A percentile compares a stretch with the other conserved stretches of the same genome.
These are phyloP conservation scores for Davidsoniella neocaledoniae DNA, from an alignment of 2,329 filamentous ascomycete genomes.

Conservation along the genomic window DNA sequence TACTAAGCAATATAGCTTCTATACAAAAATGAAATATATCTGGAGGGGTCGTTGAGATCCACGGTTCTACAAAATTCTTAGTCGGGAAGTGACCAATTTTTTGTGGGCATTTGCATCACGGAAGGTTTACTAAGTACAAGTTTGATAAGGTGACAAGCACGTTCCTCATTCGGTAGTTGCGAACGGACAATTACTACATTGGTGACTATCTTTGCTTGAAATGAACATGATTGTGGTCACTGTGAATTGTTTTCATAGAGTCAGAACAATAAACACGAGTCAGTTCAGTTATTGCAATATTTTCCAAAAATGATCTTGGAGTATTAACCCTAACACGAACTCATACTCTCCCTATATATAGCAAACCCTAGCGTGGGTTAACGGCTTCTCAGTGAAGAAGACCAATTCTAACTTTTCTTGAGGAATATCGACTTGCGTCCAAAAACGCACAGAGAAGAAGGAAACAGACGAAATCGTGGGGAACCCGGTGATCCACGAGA, in stretches of 20 bases:
- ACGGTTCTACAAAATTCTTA: not conserved
- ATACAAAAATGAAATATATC: not conserved
- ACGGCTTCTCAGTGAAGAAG: too few species aligned
- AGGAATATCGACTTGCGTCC: too few species aligned
- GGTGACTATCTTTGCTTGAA: too few species aligned
- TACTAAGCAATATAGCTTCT: not conserved
- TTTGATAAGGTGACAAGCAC: not conserved
- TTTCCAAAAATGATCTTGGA: not conserved
- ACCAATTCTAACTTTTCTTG: too few species aligned
- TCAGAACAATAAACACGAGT: not conserved
- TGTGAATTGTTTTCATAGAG: not conserved
- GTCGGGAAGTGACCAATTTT: not conserved
- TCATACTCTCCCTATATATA: not conserved
- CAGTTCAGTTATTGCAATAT: not conserved
- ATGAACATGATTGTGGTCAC: not conserved
- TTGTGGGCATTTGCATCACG: slow-evolving; percentile 2
- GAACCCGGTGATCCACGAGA: too few species aligned
- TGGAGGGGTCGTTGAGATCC: too few species aligned
- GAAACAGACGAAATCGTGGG: too few species aligned
- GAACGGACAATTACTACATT: not conserved
- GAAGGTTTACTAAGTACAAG: not conserved
- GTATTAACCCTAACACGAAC: not conserved
- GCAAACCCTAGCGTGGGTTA: not conserved
- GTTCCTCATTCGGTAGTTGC: not conserved
- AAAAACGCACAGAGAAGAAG: too few species aligned